Evolutionary conservation across 2,329 filamentous ascomycete species (phyloP), one percentile per base, ranked within the genome.

Genomic region (Cryphonectria nitschkei): DNA sequence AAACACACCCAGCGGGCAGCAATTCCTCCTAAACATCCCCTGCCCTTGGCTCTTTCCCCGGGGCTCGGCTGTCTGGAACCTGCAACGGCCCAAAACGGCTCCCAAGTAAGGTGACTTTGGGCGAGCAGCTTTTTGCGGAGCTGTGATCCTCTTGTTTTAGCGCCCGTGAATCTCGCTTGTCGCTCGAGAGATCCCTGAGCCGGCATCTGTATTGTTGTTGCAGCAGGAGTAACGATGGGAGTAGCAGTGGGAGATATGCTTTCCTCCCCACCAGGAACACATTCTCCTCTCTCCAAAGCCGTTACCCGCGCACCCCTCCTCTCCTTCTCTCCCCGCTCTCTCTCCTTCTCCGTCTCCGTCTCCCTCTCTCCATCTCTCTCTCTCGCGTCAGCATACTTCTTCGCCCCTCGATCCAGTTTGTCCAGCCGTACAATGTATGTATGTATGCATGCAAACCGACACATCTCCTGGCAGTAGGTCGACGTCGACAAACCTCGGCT

Each of bases 81-180:
- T 29, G n/a, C 26, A 58, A 19, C 32, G 22, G 46, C 46, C 46
- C 46, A n/a, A 7, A 61, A n/a, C 22, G 19, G 58, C 19, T 61
- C 13, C 4, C 4, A 22, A 22, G 34, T 61, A 22, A 61, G 19
- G 46, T 50, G 46, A 50, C 46, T 19, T n/a, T 50, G 46, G 43
- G 43, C 43, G 16, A 50, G 46, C 22, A 39, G 37, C 37, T 39
- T 9, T 34, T 37, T 39, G 22, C 32, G 32, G 32, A 32, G 34
- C 58, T 39, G 34, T 34, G 34, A 19, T 61, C 58, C 3, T 61
- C n/a, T 61, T 61, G 58, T 61, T 61, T 39, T 61, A 39, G 58
- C 58, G 58, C 58, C 22, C 22, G 58, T 39, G 19, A 34, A 34
- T 34, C 58, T 61, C 34, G 58, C 58, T n/a, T 61, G 58, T 61